Conservation (phyloP, 1,284 basidiomycete species). For the Trichosporon coremiiforme region DNA sequence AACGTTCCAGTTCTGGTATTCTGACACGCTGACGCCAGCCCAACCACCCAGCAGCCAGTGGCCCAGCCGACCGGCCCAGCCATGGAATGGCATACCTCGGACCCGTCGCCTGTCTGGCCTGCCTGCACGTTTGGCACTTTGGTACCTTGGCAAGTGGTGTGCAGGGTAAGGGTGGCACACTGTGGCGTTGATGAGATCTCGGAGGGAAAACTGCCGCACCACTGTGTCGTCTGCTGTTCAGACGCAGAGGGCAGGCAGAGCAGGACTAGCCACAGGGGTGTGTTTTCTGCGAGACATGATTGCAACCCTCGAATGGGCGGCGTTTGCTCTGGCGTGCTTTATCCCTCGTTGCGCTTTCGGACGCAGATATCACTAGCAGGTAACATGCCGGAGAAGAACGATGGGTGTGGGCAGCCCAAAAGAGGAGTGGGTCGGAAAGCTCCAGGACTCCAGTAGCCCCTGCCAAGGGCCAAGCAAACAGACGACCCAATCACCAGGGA, state of each 20-base stretch:
- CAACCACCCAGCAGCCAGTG: too few relatives aligned
- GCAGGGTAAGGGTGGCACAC: background rate
- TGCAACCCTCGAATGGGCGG: background rate
- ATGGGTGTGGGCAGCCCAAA: background rate
- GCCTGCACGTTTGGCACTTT: too few relatives aligned
- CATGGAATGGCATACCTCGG: background rate
- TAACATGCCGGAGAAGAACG: background rate
- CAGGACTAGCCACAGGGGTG: background rate
- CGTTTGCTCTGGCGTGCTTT: background rate
- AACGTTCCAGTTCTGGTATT: too few relatives aligned
- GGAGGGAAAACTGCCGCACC: constrained; percentile 8
- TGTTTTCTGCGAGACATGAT: background rate
- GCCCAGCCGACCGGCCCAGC: background rate
- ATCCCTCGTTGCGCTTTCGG: background rate
- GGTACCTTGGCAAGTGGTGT: too few relatives aligned
- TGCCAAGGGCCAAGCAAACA: background rate
- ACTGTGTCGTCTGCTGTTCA: background rate
- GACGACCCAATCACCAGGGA: constrained; percentile 4
- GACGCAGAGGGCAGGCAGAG: too few relatives aligned
- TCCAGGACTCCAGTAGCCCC: background rate
- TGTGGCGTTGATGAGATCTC: constrained; percentile 9
- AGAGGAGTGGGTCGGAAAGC: background rate
- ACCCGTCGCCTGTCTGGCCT: too few relatives aligned
- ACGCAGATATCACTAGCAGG: background rate
- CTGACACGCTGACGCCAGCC: too few relatives aligned